Base-by-base conservation (phyloP, 768 basidiomycete genomes). In the Mycena kentingensis region DNA sequence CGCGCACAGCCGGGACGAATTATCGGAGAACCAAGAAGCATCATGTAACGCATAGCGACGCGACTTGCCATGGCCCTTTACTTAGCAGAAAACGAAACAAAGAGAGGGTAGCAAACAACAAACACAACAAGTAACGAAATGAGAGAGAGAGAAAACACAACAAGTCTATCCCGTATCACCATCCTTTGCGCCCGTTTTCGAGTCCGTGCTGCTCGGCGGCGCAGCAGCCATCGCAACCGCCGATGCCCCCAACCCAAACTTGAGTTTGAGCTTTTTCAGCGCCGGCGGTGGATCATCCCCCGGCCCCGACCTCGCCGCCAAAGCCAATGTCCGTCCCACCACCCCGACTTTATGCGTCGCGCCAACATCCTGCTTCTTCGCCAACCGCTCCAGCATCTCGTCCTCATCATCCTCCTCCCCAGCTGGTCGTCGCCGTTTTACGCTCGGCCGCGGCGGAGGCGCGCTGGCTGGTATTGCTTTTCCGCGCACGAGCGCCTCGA, bases 201-300 rank as follows among this genome's bases (percentile, higher is more conserved):
- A 41, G 16, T 57, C 52, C 11, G 73, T 26, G 52, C 52, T 8
- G 50, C 50, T n/a, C n/a, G n/a, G n/a, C n/a, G n/a, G n/a, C 38
- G 55, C 47, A 16, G 64, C 39, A 18, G 59, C 39, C 19, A 61
- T 43, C 27, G 67, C 70, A 46, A 73, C 69, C 8, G 72, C 70
- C 43, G 76, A 61, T 18, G 73, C 74, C n/a, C 73, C 70, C 15
- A 73, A 65, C 18, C 84, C 82, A 53, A 90, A 76, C 69, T 82
- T 87, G 54, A 92, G 73, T 70, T 88, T 90, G 63, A 92, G 79
- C 67, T 88, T 89, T 70, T 85, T 88, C 46, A 74, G 75, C 11
- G 57, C 11, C 34, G 79, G 81, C 55, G 77, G 76, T 51, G 81
- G 81, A 58, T 83, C 82, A 38, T n/a, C n/a, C n/a, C n/a, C n/a